Percentiles rank a stretch among this genome's conserved stretches.
These are phyloP conservation scores for Mortierella sp. DNA, from an alignment of 371 early-diverging fungal species.

Conservation along the genomic window DNA sequence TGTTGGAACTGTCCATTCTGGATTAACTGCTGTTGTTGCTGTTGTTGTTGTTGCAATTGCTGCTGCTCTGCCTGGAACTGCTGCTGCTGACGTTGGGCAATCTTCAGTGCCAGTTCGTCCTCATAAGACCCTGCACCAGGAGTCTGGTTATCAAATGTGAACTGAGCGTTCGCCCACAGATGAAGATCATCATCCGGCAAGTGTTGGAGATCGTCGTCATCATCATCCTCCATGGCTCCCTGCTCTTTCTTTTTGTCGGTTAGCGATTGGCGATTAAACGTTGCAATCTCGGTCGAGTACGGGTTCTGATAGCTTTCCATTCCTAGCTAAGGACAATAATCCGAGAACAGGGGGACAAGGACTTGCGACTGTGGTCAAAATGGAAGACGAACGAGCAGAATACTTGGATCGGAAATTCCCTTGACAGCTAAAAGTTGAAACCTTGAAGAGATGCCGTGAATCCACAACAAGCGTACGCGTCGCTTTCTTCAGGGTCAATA, in stretches of 20 bases:
- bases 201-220: constrained; percentile 43
- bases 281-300: constrained; percentile 36
- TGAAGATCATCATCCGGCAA: constrained; percentile 62
- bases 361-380: no score
- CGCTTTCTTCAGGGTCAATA: no score
- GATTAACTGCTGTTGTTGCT: constrained; percentile 16
- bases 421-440: no score
- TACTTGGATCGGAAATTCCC: no score
- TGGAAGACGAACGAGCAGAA: no score
- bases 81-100: constrained; percentile 34
- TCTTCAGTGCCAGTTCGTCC: constrained; percentile 44
- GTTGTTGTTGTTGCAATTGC: constrained; percentile 26
- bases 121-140: constrained; percentile 28
- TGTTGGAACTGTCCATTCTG: constrained; percentile 21
- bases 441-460: no score
- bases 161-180: constrained; percentile 81
- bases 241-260: no score
- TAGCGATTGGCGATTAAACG: constrained; percentile 25
- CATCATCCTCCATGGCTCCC: not conserved
- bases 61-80: constrained; percentile 30
- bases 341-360: no score
- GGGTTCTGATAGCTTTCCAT: constrained; percentile 45
- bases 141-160: constrained; percentile 70
- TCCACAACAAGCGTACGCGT: no score
- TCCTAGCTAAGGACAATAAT: not conserved